Conservation (phyloP, 352 stramenopile genomes). For the Phytophthora palmivora region DNA sequence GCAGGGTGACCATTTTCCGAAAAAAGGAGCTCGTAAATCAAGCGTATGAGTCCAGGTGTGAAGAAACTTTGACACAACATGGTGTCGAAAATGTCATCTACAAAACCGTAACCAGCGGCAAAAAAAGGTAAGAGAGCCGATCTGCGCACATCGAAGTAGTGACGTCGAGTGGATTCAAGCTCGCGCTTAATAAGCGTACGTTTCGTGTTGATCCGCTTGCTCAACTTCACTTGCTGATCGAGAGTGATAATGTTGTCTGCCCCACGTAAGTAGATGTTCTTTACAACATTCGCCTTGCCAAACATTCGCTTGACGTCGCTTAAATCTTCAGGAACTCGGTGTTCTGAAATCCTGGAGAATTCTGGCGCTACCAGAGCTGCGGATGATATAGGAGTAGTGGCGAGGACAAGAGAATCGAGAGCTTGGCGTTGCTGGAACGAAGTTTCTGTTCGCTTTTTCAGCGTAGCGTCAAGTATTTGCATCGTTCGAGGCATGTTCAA, state of each 20-base stretch:
- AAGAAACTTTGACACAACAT: constrained; percentile 80
- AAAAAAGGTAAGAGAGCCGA: constrained; percentile 66
- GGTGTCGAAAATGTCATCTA: constrained; percentile 76
- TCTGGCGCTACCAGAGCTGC: constrained; percentile 5
- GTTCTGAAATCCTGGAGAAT: constrained; percentile 13
- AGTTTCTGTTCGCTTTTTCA: constrained; percentile 55
- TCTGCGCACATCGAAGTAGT: constrained; percentile 54
- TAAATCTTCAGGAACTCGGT: constrained; percentile 12
- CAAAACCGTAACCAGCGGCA: constrained; percentile 66
- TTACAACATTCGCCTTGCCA: constrained; percentile 29
- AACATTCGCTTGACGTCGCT: constrained; percentile 28
- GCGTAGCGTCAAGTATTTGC: constrained; percentile 72
- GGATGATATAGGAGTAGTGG: constrained; percentile 15
- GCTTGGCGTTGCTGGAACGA: constrained; percentile 46
- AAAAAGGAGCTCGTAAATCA: constrained; percentile 73
- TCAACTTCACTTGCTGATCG: constrained; percentile 45
- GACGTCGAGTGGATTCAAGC: constrained; percentile 46
- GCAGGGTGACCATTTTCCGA: constrained; percentile 54
- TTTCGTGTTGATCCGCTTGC: constrained; percentile 48
- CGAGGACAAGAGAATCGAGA: constrained; percentile 35
- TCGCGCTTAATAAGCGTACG: constrained; percentile 49
- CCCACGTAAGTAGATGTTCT: constrained; percentile 37
- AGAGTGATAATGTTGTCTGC: constrained; percentile 46
- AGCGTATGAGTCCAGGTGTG: constrained; percentile 63
- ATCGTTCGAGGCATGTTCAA: constrained; percentile 69